Conservation (phyloP, 306 rosid species). For the Ziziphus jujuba region DNA sequence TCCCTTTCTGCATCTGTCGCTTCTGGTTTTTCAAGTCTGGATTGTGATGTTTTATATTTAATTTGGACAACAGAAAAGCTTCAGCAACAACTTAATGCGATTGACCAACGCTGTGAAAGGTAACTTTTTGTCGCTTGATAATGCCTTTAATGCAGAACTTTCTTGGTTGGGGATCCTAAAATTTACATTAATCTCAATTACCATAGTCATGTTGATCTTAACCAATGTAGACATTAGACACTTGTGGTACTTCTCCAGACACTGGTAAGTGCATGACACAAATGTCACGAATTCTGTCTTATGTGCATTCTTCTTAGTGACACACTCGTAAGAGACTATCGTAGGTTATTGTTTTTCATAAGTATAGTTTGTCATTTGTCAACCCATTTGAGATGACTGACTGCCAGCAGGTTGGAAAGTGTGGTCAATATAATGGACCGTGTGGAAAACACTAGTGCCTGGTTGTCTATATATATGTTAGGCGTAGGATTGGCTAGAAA, state of each 20-base stretch:
- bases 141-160: background rate
- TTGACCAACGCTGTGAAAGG: slow-evolving; percentile 71
- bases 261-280: background rate
- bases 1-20: slow-evolving; percentile 56
- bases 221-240: background rate
- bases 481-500: background rate
- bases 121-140: slow-evolving; percentile 30
- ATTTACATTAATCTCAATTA: slow-evolving; percentile 6
- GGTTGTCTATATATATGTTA: slow-evolving; percentile 2
- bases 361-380: background rate
- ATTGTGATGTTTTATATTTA: slow-evolving; percentile 63
- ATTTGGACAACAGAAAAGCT: slow-evolving; percentile 76
- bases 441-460: background rate
- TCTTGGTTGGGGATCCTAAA: background rate
- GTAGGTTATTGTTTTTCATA: background rate
- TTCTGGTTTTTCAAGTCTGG: slow-evolving; percentile 57
- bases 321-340: background rate
- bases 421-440: background rate
- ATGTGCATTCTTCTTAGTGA: background rate
- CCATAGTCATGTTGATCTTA: background rate
- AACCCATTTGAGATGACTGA: background rate
- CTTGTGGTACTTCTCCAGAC: background rate
- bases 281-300: background rate
- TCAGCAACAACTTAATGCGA: slow-evolving; percentile 68
- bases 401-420: slow-evolving; percentile 1